A percentile compares a stretch with the other conserved stretches of the same genome.
These are phyloP conservation scores for Penicillium sclerotiorum DNA, from an alignment of 2,329 filamentous ascomycete species.

Conservation along the genomic window DNA sequence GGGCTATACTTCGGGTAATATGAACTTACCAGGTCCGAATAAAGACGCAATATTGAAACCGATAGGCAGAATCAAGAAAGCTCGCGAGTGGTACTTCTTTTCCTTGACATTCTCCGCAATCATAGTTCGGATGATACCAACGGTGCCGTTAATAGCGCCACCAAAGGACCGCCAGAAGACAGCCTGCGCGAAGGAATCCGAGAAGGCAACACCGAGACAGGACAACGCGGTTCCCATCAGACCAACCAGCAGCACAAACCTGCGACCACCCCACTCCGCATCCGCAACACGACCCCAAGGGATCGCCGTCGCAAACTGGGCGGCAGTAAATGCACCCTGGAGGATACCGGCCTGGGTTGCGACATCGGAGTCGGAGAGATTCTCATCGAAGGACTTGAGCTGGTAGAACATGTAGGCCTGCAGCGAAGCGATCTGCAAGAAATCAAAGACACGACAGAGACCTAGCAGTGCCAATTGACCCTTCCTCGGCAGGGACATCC, in stretches of 20 bases:
- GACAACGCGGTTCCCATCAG: conserved; percentile 68
- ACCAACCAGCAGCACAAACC: conserved; percentile 75
- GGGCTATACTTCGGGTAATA: too few species aligned
- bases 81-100: conserved; percentile 62
- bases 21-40: conserved; percentile 46
- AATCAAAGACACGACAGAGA: conserved; percentile 45
- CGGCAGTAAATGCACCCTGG: conserved; percentile 74
- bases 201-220: conserved; percentile 70
- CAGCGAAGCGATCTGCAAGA: conserved; percentile 43
- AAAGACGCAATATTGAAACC: conserved; percentile 68
- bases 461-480: conserved; percentile 40
- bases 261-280: conserved; percentile 68
- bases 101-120: conserved; percentile 72
- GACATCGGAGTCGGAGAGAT: conserved; percentile 61
- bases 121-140: conserved; percentile 73
- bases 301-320: conserved; percentile 80
- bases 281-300: conserved; percentile 73
- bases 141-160: conserved; percentile 70
- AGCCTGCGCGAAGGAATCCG: conserved; percentile 63
- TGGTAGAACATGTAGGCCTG: conserved; percentile 81
- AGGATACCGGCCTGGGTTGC: conserved; percentile 75
- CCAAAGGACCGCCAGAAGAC: conserved; percentile 69
- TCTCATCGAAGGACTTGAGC: conserved; percentile 71
- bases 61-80: conserved; percentile 64
- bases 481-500: conserved; percentile 44